Evolutionary conservation across 2,329 filamentous ascomycete genomes (phyloP).

Genomic region (Calonectria pauciramosa): DNA sequence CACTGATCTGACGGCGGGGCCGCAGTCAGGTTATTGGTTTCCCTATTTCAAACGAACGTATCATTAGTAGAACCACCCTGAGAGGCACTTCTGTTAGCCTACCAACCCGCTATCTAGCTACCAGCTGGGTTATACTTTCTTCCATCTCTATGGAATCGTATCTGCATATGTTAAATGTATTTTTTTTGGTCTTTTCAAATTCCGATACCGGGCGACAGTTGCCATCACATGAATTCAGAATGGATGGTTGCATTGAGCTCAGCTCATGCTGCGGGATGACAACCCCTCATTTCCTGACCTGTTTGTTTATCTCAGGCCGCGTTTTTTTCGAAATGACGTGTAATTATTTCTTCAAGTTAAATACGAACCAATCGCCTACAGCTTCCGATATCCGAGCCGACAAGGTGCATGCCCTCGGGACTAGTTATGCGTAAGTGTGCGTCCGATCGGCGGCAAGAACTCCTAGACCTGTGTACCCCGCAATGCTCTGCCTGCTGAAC

Average conservation of each 20-base stretch:
- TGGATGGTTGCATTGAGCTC: not conserved
- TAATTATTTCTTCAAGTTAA: too few species aligned
- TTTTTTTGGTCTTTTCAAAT: not conserved
- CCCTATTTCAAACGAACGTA: too few species aligned
- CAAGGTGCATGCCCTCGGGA: not conserved
- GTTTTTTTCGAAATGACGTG: not conserved
- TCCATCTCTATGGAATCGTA: not conserved
- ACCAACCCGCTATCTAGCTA: not conserved
- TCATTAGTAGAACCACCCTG: too few species aligned
- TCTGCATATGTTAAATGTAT: not conserved
- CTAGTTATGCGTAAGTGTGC: not conserved
- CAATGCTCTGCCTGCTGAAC: not conserved
- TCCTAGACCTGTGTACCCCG: not conserved
- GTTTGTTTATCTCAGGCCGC: not conserved
- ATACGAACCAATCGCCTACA: not conserved
- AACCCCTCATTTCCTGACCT: not conserved
- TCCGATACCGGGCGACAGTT: not conserved
- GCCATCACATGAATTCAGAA: not conserved
- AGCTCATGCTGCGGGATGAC: not conserved
- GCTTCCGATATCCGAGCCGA: not conserved
- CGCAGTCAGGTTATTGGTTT: too few species aligned
- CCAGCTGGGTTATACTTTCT: not conserved
- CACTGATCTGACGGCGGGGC: too few species aligned
- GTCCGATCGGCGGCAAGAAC: not conserved
- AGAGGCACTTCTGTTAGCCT: not conserved